A percentile compares a stretch with the other conserved stretches of the same genome.
These are phyloP conservation scores for Euphorbia peplus DNA, from an alignment of 345 rosid genomes.

Conservation along the genomic window DNA sequence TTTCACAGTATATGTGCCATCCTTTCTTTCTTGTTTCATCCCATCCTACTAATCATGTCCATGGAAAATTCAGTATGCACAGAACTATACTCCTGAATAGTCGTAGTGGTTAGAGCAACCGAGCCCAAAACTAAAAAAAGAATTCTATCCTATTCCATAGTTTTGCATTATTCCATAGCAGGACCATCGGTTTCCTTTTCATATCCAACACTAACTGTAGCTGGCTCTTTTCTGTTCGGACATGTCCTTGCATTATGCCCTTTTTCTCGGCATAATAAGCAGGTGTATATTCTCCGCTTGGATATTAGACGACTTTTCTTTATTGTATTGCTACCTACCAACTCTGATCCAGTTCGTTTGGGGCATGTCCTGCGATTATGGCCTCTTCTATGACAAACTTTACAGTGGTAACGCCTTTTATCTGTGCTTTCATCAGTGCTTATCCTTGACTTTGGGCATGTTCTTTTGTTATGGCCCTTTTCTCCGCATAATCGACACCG, in stretches of 20 bases:
- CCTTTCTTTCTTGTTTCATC: background rate
- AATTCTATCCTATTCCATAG: background rate
- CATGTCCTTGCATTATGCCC: constrained; percentile 63
- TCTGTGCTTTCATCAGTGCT: constrained; percentile 23
- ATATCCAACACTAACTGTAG: background rate
- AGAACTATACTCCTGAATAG: no score
- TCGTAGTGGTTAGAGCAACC: no score
- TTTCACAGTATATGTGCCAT: background rate
- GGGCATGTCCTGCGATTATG: constrained; percentile 78
- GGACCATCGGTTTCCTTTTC: background rate
- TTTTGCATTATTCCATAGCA: background rate
- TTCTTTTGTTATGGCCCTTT: constrained; percentile 84
- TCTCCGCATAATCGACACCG: constrained; percentile 66
- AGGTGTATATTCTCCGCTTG: constrained; percentile 32
- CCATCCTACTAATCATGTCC: no score
- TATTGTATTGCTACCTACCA: background rate
- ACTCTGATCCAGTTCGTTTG: constrained; percentile 24
- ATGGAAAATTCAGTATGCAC: no score
- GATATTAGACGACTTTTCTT: constrained; percentile 6
- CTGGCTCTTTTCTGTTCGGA: constrained; percentile 25
- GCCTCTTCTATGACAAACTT: constrained; percentile 51
- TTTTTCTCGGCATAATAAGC: constrained; percentile 42
- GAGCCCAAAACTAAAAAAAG: background rate
- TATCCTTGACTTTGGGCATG: constrained; percentile 49
- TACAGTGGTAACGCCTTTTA: constrained; percentile 41